phyloP scores from a whole-genome alignment of 305 asterid species.

The Solanum hybrid region DNA sequence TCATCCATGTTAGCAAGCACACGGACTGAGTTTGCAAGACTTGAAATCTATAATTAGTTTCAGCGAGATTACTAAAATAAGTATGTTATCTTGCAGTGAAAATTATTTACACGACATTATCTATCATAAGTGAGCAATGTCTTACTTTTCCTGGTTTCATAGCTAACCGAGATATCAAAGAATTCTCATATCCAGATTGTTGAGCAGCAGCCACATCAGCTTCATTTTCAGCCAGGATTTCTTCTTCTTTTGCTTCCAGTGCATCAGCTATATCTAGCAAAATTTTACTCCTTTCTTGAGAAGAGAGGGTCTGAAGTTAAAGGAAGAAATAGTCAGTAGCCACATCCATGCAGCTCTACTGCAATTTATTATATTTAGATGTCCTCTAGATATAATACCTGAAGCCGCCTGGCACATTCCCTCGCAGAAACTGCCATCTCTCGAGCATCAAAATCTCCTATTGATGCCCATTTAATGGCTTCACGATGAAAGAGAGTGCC shows the following conservation, averaged over 20 bases:
- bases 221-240: constrained; percentile 64
- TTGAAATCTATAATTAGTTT: constrained; percentile 45
- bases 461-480: constrained; percentile 50
- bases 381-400: constrained; percentile 31
- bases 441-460: constrained; percentile 39
- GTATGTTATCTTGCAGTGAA: neutral
- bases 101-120: neutral
- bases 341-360: neutral
- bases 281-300: constrained; percentile 75
- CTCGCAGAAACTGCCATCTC: constrained; percentile 81
- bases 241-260: constrained; percentile 67
- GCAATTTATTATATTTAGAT: neutral
- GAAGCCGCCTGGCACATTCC: constrained; percentile 76
- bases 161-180: constrained; percentile 80
- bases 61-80: constrained; percentile 6
- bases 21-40: constrained; percentile 89
- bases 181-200: constrained; percentile 74
- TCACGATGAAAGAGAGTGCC: constrained; percentile 82
- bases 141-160: constrained; percentile 82
- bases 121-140: neutral
- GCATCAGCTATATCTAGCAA: constrained; percentile 86
- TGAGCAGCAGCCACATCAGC: constrained; percentile 80
- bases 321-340: constrained; percentile 8
- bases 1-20: constrained; percentile 97
- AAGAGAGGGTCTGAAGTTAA: constrained; percentile 56